Percentiles rank a stretch among this genome's conserved stretches.
These are phyloP conservation scores for Elymus sibiricus DNA, from an alignment of 176 grass and related monocot species.

Conservation along the genomic window DNA sequence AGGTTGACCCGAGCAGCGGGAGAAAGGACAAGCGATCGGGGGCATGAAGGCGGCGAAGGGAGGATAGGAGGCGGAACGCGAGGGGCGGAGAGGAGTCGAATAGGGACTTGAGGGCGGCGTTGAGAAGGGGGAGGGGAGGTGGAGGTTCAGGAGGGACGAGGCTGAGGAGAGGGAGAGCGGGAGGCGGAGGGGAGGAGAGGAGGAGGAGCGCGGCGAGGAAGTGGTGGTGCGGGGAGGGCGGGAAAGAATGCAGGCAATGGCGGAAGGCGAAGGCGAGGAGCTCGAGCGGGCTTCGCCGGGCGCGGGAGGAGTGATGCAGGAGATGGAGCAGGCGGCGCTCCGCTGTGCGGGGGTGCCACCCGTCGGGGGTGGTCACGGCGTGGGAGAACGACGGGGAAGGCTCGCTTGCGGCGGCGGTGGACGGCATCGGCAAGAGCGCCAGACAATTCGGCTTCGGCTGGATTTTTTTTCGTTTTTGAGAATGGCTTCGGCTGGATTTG, in stretches of 20 bases:
- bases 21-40: conserved; percentile 30
- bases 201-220: conserved; percentile 41
- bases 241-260: conserved; percentile 17
- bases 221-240: conserved; percentile 41
- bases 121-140: conserved; percentile 40
- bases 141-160: conserved; percentile 24
- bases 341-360: conserved; percentile 39
- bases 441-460: no score
- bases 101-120: conserved; percentile 47
- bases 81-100: conserved; percentile 2
- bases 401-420: conserved; percentile 9
- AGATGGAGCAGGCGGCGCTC: conserved; percentile 50
- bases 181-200: conserved; percentile 29
- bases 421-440: neutral
- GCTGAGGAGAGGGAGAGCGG: neutral
- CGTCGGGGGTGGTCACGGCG: conserved; percentile 28
- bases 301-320: conserved; percentile 33
- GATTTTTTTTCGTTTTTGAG: neutral
- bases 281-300: conserved; percentile 30
- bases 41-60: conserved; percentile 24
- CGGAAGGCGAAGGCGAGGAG: conserved; percentile 51
- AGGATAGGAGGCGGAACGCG: conserved; percentile 30
- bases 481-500: neutral
- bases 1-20: conserved; percentile 32
- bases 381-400: neutral